phyloP scores from a whole-genome alignment of 192 early-diverging fungal species.

The Podila epicladia region DNA sequence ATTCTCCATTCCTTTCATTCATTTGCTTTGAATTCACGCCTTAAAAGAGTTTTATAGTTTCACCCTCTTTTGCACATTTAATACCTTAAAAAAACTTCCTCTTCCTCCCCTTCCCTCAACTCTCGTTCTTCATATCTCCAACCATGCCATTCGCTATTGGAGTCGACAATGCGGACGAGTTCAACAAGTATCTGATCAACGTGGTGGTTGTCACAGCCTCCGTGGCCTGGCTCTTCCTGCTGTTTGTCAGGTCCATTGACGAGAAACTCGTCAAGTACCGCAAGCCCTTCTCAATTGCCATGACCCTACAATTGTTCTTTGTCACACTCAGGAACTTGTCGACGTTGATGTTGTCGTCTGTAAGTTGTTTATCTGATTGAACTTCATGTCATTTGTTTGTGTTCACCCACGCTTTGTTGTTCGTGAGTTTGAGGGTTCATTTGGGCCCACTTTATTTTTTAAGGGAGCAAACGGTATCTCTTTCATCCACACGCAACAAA shows the following conservation, averaged over 20 bases:
- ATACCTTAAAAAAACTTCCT: no score
- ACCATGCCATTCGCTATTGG: conserved; percentile 26
- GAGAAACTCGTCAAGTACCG: conserved; percentile 17
- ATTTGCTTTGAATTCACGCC: no score
- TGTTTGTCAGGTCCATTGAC: conserved; percentile 35
- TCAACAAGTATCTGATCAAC: conserved; percentile 37
- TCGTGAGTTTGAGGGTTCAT: no score
- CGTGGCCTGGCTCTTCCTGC: conserved; percentile 20
- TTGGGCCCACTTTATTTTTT: no score
- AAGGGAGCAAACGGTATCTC: no score
- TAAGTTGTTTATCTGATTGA: conserved; percentile 6
- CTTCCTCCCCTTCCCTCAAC: neutral
- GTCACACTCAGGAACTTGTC: conserved; percentile 32
- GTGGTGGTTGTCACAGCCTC: conserved; percentile 27
- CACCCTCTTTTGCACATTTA: no score
- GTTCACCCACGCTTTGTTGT: no score
- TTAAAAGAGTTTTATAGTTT: no score
- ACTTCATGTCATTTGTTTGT: no score
- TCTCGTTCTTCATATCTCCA: neutral
- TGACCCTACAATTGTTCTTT: conserved; percentile 41
- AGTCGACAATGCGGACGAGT: conserved; percentile 19
- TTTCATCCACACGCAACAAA: no score
- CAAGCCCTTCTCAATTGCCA: conserved; percentile 42
- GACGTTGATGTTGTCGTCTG: conserved; percentile 39
- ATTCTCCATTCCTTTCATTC: no score